Evolutionary conservation across 2,329 filamentous ascomycete genomes (phyloP).

Genomic region (Gyromitra esculenta): DNA sequence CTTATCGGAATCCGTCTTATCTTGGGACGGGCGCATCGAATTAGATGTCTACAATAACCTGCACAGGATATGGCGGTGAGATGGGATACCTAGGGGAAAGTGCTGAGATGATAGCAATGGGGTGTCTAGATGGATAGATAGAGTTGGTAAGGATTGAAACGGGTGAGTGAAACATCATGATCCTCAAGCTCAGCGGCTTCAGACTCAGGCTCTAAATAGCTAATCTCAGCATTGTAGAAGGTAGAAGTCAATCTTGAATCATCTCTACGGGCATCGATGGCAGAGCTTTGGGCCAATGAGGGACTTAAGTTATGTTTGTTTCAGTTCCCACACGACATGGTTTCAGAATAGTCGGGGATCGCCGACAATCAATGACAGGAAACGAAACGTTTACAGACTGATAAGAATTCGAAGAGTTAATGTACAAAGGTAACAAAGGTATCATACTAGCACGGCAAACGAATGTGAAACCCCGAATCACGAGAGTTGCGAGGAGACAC

Average conservation of each 20-base stretch:
- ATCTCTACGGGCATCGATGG: background rate
- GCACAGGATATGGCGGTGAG: background rate
- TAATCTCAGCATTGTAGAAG: background rate
- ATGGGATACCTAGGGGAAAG: background rate
- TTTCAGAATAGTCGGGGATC: background rate
- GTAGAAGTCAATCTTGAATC: background rate
- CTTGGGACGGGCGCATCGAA: background rate
- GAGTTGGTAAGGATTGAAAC: background rate
- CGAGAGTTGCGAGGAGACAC: background rate
- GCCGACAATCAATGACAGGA: conserved; percentile 2
- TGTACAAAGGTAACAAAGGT: background rate
- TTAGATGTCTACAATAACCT: background rate
- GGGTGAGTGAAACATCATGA: conserved; percentile 29
- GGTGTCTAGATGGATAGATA: background rate
- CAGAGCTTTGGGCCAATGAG: background rate
- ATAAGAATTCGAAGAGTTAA: background rate
- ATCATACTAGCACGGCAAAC: background rate
- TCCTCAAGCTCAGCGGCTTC: background rate
- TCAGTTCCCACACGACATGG: background rate
- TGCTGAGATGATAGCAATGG: background rate
- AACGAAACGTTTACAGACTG: background rate
- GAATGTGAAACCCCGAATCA: background rate
- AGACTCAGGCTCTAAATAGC: too few species aligned
- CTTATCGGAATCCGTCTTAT: conserved; percentile 23
- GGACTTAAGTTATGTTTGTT: background rate